Conservation (phyloP, 805 yeast species). For the Saccharomycopsis sp. region DNA sequence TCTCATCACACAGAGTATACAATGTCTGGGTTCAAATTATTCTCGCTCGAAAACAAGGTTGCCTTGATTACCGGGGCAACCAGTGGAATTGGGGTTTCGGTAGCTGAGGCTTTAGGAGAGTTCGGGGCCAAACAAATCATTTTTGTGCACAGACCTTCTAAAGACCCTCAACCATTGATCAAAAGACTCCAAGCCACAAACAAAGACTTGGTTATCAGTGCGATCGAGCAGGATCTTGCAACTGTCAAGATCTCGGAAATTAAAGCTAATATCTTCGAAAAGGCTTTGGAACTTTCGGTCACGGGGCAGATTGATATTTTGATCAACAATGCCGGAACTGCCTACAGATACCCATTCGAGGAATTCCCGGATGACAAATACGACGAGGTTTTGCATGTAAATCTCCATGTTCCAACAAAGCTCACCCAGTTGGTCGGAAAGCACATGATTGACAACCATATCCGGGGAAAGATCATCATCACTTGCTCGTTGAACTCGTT, state of each 20-base stretch:
- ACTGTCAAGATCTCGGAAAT: conserved; percentile 25
- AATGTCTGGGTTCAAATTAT: conserved; percentile 27
- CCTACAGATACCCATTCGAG: conserved; percentile 29
- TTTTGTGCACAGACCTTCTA: conserved; percentile 28
- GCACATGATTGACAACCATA: conserved; percentile 30
- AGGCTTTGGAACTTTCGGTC: conserved; percentile 28
- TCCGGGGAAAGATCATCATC: conserved; percentile 36
- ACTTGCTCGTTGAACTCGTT: conserved; percentile 37
- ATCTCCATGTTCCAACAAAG: conserved; percentile 33
- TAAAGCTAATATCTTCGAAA: conserved; percentile 27
- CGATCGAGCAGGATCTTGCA: conserved; percentile 26
- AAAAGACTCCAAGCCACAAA: conserved; percentile 19
- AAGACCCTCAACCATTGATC: conserved; percentile 24
- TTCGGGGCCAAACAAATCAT: conserved; percentile 38
- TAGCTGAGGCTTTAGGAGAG: conserved; percentile 37
- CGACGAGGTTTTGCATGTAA: conserved; percentile 36
- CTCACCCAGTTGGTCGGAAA: conserved; percentile 34
- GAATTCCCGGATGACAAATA: conserved; percentile 35
- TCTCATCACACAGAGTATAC: too few species aligned
- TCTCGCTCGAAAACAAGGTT: conserved; percentile 37
- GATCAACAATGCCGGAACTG: conserved; percentile 40
- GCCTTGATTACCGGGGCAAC: conserved; percentile 41
- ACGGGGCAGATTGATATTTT: conserved; percentile 34
- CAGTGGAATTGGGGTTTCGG: conserved; percentile 38
- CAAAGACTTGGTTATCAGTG: conserved; percentile 21